Percentiles rank a stretch among this genome's conserved stretches.
These are phyloP conservation scores for Blastocystis sp. DNA, from an alignment of 352 stramenopile species.

Conservation along the genomic window DNA sequence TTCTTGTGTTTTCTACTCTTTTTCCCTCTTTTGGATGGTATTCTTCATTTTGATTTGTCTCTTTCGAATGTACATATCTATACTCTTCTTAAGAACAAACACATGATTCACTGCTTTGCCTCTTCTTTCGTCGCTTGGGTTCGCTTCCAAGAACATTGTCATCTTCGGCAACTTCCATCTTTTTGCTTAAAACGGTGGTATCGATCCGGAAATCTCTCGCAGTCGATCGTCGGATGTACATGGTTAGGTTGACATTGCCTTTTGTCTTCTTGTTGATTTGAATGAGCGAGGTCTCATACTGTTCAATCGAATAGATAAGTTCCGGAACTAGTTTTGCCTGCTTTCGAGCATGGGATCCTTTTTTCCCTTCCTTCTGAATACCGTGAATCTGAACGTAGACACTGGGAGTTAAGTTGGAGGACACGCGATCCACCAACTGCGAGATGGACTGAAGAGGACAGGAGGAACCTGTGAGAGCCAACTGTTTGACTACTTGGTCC, in stretches of 20 bases:
- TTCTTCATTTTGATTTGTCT: background rate
- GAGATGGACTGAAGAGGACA: background rate
- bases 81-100: background rate
- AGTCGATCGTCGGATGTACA: background rate
- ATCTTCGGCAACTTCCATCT: background rate
- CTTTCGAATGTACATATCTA: background rate
- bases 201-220: constrained; percentile 42
- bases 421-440: background rate
- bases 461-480: background rate
- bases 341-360: background rate
- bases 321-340: constrained; percentile 42
- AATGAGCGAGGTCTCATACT: constrained; percentile 22
- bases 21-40: background rate
- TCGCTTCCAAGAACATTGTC: background rate
- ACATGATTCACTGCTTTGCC: background rate
- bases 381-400: constrained; percentile 14
- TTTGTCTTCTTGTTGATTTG: constrained; percentile 50
- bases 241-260: constrained; percentile 1
- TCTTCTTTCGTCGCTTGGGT: background rate
- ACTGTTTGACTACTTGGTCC: constrained; percentile 8
- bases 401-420: background rate
- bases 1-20: background rate
- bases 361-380: background rate
- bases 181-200: background rate
- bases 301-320: constrained; percentile 30